Base-by-base conservation (phyloP, 352 stramenopile species). In the Phytophthora crassamura region DNA sequence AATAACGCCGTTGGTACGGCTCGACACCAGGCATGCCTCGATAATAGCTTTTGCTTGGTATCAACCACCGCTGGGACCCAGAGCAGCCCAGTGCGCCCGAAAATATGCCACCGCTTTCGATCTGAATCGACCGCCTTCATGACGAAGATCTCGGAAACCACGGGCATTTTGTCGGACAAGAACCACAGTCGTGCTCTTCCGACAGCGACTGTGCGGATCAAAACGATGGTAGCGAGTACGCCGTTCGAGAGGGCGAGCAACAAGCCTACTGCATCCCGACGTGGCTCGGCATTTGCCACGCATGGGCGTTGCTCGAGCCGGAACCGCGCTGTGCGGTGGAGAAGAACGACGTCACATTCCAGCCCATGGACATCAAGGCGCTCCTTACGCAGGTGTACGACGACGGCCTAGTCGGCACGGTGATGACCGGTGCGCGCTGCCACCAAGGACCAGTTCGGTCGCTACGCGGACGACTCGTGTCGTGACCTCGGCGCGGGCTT, bases 261-360 rank as follows among this genome's bases (percentile, higher is more conserved):
- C 28, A 33, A 22, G 71, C 67, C 25, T 79, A 76, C 58, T 79
- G 71, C 43, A 72, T 79, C 36, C 51, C 57, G 6, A 52, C 53
- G 36, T 79, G 71, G 71, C 74, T 51, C 35, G 71, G 71, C 16
- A 73, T 79, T 41, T 79, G 71, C 58, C 71, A 79, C 53, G 71
- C 71, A 14, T 79, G 65, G 66, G 41, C 67, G 12, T 49, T 79
- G 7, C 45, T 71, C 3, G 71, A 79, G 28, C 55, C 64, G 5
- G 71, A 79, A 33, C 71, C 71, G 30, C 49, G 51, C 25, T 79
- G 71, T 36, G 56, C 64, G 3, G 54, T 76, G 14, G 56, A 59
- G 25, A 46, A 60, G 28, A 79, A 79, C 43, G 71, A 67, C 14
- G 62, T 79, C 22, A 73, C 57, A 9, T 79, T 79, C 43, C 56